Evolutionary conservation across 768 basidiomycete species (phyloP).

Genomic region (Termitomyces sp.): DNA sequence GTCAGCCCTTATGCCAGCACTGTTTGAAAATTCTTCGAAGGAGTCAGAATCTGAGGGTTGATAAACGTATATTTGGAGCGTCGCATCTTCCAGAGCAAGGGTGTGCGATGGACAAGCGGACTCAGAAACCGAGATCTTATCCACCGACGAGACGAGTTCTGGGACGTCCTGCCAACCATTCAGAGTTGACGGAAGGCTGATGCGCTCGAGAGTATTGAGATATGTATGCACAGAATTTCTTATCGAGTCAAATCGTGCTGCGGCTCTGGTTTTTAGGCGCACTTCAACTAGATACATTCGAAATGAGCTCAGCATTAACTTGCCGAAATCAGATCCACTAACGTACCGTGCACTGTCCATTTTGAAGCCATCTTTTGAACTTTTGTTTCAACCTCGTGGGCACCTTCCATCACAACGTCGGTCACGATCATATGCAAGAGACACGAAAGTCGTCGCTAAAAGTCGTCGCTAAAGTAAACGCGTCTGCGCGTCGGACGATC

Average conservation of each 20-base stretch:
- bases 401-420: constrained; percentile 11
- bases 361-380: constrained; percentile 12
- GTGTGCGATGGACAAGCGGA: constrained; percentile 51
- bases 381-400: constrained; percentile 2
- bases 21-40: constrained; percentile 69
- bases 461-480: constrained; percentile 24
- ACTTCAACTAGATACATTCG: constrained; percentile 68
- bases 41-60: constrained; percentile 65
- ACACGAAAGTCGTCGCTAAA: not conserved
- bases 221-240: constrained; percentile 55
- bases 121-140: constrained; percentile 70
- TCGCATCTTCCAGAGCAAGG: constrained; percentile 50
- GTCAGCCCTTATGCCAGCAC: constrained; percentile 45
- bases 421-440: constrained; percentile 1
- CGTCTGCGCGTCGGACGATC: constrained; percentile 33
- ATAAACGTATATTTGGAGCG: constrained; percentile 84
- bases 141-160: constrained; percentile 67
- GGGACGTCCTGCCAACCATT: constrained; percentile 77
- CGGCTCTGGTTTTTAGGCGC: constrained; percentile 60
- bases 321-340: not conserved
- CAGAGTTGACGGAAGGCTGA: constrained; percentile 65
- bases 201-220: constrained; percentile 51
- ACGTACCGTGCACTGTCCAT: constrained; percentile 62
- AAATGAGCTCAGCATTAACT: not conserved
- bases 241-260: constrained; percentile 73